A percentile compares a stretch with the other conserved stretches of the same genome.
phyloP scores from a whole-genome alignment of 352 stramenopile genomes.

The Globisporangium parvum region DNA sequence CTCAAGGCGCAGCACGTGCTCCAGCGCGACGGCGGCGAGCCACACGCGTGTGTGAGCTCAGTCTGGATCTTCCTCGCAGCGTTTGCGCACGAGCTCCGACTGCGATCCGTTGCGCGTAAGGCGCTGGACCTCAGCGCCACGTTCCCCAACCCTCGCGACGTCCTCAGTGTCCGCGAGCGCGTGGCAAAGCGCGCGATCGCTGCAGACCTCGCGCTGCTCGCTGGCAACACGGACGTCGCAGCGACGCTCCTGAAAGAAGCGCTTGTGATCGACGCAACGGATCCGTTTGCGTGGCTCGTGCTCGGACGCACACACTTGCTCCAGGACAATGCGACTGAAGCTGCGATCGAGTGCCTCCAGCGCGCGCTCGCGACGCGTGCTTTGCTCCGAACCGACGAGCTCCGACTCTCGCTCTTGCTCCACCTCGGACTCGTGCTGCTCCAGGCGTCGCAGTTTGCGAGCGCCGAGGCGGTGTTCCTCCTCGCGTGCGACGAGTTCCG shows the following conservation, averaged over 20 bases:
- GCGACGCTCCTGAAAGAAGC: conserved; percentile 43
- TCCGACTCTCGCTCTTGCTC: conserved; percentile 42
- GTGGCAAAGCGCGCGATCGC: conserved; percentile 43
- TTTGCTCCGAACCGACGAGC: conserved; percentile 22
- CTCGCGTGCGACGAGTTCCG: conserved; percentile 50
- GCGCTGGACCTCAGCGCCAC: conserved; percentile 34
- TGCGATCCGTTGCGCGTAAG: conserved; percentile 27
- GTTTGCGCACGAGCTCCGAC: conserved; percentile 33
- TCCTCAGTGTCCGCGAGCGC: conserved; percentile 37
- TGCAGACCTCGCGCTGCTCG: conserved; percentile 30
- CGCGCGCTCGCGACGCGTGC: conserved; percentile 30
- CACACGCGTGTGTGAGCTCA: conserved; percentile 26
- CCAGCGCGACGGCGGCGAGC: conserved; percentile 11
- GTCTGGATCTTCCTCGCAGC: conserved; percentile 61
- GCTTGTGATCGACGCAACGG: conserved; percentile 44
- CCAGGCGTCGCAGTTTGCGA: conserved; percentile 53
- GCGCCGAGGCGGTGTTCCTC: conserved; percentile 51
- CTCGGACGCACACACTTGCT: conserved; percentile 41
- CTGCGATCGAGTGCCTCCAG: conserved; percentile 49
- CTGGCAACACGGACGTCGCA: conserved; percentile 19
- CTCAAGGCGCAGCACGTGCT: conserved; percentile 47
- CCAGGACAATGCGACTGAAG: conserved; percentile 30
- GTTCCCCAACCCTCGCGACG: conserved; percentile 26
- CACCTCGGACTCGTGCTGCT: conserved; percentile 57
- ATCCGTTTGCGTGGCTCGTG: conserved; percentile 53